Evolutionary conservation across 495 filamentous ascomycete species (phyloP).

Genomic region (Neurospora sp.): DNA sequence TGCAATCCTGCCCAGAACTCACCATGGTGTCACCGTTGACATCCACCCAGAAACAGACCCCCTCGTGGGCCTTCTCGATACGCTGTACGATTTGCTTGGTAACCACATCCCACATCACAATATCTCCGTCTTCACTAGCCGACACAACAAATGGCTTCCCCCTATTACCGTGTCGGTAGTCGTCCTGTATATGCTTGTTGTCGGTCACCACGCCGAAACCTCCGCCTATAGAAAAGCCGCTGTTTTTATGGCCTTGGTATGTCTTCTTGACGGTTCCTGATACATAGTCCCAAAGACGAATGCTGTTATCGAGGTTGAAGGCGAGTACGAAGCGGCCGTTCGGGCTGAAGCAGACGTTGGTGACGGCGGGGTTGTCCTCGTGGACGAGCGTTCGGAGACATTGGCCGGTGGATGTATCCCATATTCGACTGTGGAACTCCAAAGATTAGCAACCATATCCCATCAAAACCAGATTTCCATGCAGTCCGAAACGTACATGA

Average conservation of each 20-base stretch:
- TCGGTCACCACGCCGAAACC: constrained; percentile 61
- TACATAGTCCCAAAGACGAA: constrained; percentile 91
- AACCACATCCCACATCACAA: constrained; percentile 82
- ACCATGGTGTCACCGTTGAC: constrained; percentile 35
- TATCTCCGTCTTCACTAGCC: constrained; percentile 77
- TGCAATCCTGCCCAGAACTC: constrained; percentile 34
- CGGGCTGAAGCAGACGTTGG: constrained; percentile 82
- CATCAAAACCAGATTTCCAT: background rate
- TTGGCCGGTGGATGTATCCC: constrained; percentile 93
- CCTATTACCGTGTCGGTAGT: background rate
- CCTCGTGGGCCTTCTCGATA: constrained; percentile 55
- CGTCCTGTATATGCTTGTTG: constrained; percentile 9
- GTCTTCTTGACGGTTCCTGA: constrained; percentile 83
- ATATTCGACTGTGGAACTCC: constrained; percentile 51
- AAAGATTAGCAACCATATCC: constrained; percentile 1
- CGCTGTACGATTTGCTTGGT: constrained; percentile 74
- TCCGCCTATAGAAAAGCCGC: constrained; percentile 70
- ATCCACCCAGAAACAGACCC: constrained; percentile 80
- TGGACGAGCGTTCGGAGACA: constrained; percentile 90
- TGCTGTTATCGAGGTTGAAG: constrained; percentile 79
- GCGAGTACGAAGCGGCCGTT: constrained; percentile 90
- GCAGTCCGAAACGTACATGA: constrained; percentile 48
- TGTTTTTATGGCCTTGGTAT: constrained; percentile 87
- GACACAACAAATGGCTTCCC: constrained; percentile 53
- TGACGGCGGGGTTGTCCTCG: constrained; percentile 89